phyloP scores from a whole-genome alignment of 1,139 yeast genomes.

The Candida sanyaensis region DNA sequence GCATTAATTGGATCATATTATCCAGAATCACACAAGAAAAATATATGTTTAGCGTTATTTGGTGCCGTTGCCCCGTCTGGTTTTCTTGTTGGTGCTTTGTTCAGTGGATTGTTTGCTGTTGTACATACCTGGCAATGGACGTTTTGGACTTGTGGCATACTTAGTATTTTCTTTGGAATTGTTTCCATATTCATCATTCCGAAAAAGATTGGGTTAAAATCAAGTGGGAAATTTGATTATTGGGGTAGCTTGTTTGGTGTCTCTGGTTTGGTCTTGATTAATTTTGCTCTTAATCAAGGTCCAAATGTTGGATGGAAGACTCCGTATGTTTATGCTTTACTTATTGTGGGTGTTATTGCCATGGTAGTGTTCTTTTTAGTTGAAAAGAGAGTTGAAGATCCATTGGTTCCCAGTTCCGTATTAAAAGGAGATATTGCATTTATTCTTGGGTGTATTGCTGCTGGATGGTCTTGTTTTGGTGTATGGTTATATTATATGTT shows the following conservation, averaged over 20 bases:
- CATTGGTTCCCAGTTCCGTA: conserved; percentile 48
- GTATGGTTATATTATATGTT: conserved; percentile 53
- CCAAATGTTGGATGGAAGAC: conserved; percentile 59
- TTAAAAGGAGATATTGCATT: conserved; percentile 44
- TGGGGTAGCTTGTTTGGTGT: conserved; percentile 50
- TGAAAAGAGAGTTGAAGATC: conserved; percentile 38
- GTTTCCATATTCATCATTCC: conserved; percentile 47
- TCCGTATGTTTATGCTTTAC: conserved; percentile 49
- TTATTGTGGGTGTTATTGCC: conserved; percentile 47
- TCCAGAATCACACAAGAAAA: conserved; percentile 43
- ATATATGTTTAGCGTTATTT: conserved; percentile 47
- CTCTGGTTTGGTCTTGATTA: conserved; percentile 49
- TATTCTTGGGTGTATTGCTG: conserved; percentile 50
- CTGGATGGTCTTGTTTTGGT: conserved; percentile 66
- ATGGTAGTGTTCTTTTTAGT: conserved; percentile 36
- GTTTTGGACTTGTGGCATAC: conserved; percentile 49
- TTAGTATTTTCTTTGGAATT: conserved; percentile 27
- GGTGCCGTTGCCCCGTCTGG: conserved; percentile 67
- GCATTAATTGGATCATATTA: conserved; percentile 57
- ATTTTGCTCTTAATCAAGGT: conserved; percentile 64
- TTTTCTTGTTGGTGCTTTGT: conserved; percentile 50
- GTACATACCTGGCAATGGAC: conserved; percentile 59
- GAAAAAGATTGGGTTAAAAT: conserved; percentile 25
- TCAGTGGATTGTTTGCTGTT: conserved; percentile 45
- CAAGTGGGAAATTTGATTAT: conserved; percentile 42